Conservation (phyloP, 768 basidiomycete genomes). For the Strobilomyces echinocephalus region DNA sequence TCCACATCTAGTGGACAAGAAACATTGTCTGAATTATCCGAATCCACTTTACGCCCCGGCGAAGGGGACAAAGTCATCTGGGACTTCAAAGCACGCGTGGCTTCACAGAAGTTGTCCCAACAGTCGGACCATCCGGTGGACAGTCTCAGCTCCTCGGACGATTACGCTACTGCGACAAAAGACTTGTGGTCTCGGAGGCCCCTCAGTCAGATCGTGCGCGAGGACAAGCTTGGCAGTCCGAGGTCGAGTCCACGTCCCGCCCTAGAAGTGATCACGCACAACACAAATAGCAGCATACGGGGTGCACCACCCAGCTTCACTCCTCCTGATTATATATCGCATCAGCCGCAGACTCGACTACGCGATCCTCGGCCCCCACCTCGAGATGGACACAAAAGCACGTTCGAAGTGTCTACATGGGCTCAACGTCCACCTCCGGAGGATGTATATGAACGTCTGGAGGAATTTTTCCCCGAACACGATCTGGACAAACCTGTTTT, state of each 20-base stretch:
- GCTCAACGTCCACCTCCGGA: slow-evolving; percentile 88
- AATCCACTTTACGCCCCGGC: slow-evolving; percentile 32
- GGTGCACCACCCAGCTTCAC: slow-evolving; percentile 17
- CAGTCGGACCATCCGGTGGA: slow-evolving; percentile 18
- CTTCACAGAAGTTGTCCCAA: slow-evolving; percentile 16
- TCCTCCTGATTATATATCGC: slow-evolving; percentile 14
- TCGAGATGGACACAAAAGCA: slow-evolving; percentile 33
- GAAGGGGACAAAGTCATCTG: slow-evolving; percentile 29
- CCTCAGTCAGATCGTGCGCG: slow-evolving; percentile 25
- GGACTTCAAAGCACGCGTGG: slow-evolving; percentile 21
- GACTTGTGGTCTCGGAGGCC: slow-evolving; percentile 32
- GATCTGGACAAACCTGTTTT: slow-evolving; percentile 96
- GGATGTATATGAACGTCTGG: slow-evolving; percentile 87
- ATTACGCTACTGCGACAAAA: slow-evolving; percentile 28
- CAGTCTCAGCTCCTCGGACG: slow-evolving; percentile 23
- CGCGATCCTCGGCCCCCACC: slow-evolving; percentile 21
- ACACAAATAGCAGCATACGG: slow-evolving; percentile 12
- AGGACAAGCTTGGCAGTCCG: slow-evolving; percentile 18
- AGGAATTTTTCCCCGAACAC: slow-evolving; percentile 93
- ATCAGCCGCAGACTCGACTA: slow-evolving; percentile 13
- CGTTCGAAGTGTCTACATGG: slow-evolving; percentile 77
- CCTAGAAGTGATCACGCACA: slow-evolving; percentile 29
- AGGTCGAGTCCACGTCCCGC: slow-evolving; percentile 24
- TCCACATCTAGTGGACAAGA: slow-evolving; percentile 31
- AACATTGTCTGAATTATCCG: slow-evolving; percentile 30